These are phyloP conservation scores for Tetrahymena elliotti DNA, from an alignment of 73 alveolate species.

Conservation along the genomic window DNA sequence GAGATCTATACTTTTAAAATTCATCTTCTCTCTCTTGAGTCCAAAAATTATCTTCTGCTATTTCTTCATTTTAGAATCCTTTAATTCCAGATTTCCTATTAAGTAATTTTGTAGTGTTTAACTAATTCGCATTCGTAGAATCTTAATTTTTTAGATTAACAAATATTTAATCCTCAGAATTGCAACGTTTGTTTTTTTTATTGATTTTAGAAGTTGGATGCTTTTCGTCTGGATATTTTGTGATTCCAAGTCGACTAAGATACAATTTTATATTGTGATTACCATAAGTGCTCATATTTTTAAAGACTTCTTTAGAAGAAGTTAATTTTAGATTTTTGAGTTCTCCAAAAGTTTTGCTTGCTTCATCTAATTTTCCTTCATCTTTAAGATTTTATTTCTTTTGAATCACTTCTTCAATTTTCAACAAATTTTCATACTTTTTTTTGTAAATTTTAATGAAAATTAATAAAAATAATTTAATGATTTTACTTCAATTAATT, in stretches of 20 bases:
- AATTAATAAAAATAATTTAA: background rate
- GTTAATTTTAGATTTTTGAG: background rate
- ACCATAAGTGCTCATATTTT: background rate
- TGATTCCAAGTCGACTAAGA: background rate
- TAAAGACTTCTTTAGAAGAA: background rate
- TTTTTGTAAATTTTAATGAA: background rate
- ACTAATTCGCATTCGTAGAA: too few species aligned
- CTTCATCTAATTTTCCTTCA: background rate
- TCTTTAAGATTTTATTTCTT: background rate
- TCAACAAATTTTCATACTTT: slow-evolving; percentile 23
- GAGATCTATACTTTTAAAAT: background rate
- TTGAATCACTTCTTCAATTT: slow-evolving; percentile 3
- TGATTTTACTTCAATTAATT: slow-evolving; percentile 2
- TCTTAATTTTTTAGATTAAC: background rate
- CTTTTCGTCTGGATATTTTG: background rate
- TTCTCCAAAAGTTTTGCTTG: background rate
- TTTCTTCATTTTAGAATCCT: background rate
- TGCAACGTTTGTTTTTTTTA: background rate
- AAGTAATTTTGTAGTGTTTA: background rate
- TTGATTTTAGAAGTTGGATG: background rate
- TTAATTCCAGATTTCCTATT: background rate
- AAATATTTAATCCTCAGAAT: background rate
- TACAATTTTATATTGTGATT: background rate
- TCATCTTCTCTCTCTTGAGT: background rate
- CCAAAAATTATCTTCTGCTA: background rate